These are phyloP conservation scores for Phlebiopsis gigantea DNA, from an alignment of 768 basidiomycete genomes.

Conservation along the genomic window DNA sequence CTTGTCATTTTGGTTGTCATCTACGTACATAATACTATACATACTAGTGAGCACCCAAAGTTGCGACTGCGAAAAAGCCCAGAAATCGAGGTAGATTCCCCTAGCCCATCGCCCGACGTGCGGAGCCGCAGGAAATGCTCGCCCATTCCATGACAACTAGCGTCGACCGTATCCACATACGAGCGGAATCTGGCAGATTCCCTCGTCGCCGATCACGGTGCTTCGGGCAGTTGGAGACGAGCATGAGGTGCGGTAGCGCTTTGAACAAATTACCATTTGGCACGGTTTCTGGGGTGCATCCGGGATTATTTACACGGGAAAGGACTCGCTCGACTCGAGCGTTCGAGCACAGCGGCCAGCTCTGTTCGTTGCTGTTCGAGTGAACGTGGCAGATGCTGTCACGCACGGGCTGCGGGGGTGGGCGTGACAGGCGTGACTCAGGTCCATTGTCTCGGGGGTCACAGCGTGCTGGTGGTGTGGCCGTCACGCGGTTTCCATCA, in stretches of 20 bases:
- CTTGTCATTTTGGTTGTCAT: no score
- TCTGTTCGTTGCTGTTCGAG: not conserved
- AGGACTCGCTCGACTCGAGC: not conserved
- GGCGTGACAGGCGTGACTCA: not conserved
- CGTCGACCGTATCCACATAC: no score
- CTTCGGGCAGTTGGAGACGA: not conserved
- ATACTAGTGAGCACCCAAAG: no score
- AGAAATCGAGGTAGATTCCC: no score
- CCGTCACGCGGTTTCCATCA: not conserved
- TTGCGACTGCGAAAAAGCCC: no score
- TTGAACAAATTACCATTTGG: not conserved
- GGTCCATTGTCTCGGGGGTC: not conserved
- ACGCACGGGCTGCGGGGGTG: not conserved
- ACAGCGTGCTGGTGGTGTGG: not conserved
- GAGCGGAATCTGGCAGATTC: no score
- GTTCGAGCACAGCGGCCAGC: not conserved
- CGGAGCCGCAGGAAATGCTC: no score
- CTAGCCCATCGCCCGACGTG: no score
- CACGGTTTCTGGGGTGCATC: not conserved
- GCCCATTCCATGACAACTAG: no score
- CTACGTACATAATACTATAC: no score
- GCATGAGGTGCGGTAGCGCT: not conserved
- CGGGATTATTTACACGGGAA: not conserved
- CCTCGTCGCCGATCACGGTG: no score
- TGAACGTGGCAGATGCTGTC: not conserved